phyloP scores from a whole-genome alignment of 257 asterid genomes.

The Ophiorrhiza pumila region DNA sequence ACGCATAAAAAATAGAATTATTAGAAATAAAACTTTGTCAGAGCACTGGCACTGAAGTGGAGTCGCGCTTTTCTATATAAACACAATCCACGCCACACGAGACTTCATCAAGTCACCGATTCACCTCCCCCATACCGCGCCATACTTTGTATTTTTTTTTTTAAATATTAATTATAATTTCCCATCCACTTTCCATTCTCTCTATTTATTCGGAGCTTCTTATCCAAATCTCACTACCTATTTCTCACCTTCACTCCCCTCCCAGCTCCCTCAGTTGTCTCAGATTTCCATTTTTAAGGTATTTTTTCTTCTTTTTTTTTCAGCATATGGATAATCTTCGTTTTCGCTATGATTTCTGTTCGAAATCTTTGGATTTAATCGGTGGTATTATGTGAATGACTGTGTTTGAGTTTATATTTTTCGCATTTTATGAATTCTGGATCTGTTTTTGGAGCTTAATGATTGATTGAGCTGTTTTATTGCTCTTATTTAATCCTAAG shows the following conservation, averaged over 20 bases:
- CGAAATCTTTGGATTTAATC: background rate
- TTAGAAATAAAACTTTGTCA: no score
- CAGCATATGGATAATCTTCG: background rate
- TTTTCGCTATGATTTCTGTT: background rate
- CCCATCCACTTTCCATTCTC: background rate
- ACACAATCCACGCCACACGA: no score
- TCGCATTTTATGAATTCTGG: background rate
- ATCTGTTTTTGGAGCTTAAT: slow-evolving; percentile 3
- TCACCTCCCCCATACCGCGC: no score
- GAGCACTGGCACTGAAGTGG: no score
- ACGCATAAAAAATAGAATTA: no score
- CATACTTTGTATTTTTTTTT: no score
- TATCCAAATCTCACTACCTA: background rate
- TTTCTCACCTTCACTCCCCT: background rate
- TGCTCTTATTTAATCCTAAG: background rate
- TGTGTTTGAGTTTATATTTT: background rate
- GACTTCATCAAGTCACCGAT: no score
- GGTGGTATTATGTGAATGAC: background rate
- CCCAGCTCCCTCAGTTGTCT: background rate
- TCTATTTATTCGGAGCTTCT: background rate
- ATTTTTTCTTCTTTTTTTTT: background rate
- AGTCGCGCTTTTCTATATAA: no score
- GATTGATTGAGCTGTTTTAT: background rate
- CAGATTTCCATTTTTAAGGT: slow-evolving; percentile 2
- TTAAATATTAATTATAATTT: background rate